A percentile compares a stretch with the other conserved stretches of the same genome.
phyloP scores from a whole-genome alignment of 2,329 filamentous ascomycete genomes.

The Cladorrhinum sp. region DNA sequence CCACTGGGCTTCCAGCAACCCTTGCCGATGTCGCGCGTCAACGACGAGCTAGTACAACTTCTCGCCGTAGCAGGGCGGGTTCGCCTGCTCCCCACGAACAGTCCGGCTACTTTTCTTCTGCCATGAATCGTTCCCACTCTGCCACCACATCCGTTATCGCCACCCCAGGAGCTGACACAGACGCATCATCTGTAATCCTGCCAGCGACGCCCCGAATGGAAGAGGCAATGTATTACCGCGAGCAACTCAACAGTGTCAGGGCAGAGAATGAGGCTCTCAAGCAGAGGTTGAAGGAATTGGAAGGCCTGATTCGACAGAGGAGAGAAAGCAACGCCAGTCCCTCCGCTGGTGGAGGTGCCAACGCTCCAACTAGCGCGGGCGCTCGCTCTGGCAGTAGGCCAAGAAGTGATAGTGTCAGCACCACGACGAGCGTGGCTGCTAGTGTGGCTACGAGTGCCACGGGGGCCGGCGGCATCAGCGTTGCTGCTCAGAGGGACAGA shows the following conservation, averaged over 20 bases:
- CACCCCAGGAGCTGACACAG: slow-evolving; percentile 36
- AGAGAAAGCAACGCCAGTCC: slow-evolving; percentile 45
- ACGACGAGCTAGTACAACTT: slow-evolving; percentile 55
- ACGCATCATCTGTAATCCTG: slow-evolving; percentile 53
- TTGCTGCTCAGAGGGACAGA: slow-evolving; percentile 45
- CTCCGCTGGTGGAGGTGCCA: slow-evolving; percentile 32
- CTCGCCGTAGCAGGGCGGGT: slow-evolving; percentile 50
- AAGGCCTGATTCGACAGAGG: slow-evolving; percentile 51
- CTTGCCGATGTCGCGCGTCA: slow-evolving; percentile 41
- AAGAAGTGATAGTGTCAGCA: slow-evolving; percentile 52
- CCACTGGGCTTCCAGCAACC: neutral
- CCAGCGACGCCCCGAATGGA: slow-evolving; percentile 60
- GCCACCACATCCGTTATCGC: slow-evolving; percentile 40
- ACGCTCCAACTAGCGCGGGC: slow-evolving; percentile 29
- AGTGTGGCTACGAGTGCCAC: slow-evolving; percentile 34
- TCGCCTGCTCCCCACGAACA: slow-evolving; percentile 40
- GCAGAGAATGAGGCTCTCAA: slow-evolving; percentile 63
- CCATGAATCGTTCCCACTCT: slow-evolving; percentile 25
- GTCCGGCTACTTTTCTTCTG: slow-evolving; percentile 33
- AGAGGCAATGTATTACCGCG: slow-evolving; percentile 57
- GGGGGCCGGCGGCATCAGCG: slow-evolving; percentile 38
- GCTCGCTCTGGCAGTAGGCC: slow-evolving; percentile 27
- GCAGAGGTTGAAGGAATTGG: slow-evolving; percentile 59
- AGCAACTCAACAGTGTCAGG: slow-evolving; percentile 60
- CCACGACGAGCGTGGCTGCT: slow-evolving; percentile 44